Evolutionary conservation across 805 yeast species (phyloP), one percentile per base, ranked within the genome.

Genomic region (Dipodascus albidus): DNA sequence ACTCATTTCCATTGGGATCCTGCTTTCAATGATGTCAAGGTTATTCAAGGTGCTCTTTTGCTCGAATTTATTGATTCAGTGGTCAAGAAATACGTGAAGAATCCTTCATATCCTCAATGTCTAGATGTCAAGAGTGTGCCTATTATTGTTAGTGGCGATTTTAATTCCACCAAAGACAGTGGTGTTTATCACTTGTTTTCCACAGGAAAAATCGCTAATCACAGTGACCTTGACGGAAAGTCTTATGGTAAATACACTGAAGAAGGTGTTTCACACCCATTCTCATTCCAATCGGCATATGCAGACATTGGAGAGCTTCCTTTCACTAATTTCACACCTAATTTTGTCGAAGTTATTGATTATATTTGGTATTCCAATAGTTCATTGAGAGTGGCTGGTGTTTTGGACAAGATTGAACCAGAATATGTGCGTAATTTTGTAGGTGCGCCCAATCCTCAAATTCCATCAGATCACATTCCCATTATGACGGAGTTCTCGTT

Each of bases 1-100:
- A 91, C 98, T 0, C 99, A 93, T 75, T 79, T 93, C 67, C 97
- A 91, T 68, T 93, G 99, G 98, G 97, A 93, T 72, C 99, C 99
- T 2, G 87, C 86, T 50, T 87, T 83, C 65, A 87, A 87, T 66
- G 99, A 93, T 70, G 99, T 93, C 54, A 93, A 93, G 68, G 81
- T 97, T 1, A 84, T 93, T 71, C 99, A 93, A 73, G 93, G 87
- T 53, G 97, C 96, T 47, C 84, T 93, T 24, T 72, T 93, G 58
- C 71, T 93, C 62, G 97, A 91, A 62, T 96, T 93, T 69, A 70
- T 95, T 64, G 93, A 87, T 64, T 71, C 71, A 3, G 68, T 87
- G 4, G 49, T 47, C 17, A 23, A 20, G n/a, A 22, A 47, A 47
- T 21, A 21, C 8, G 53, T 57, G 3, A 55, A 52, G 44, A 41